Percentiles rank a stretch among this genome's conserved stretches.
Evolutionary conservation across 768 basidiomycete species (phyloP).

Genomic region (Boletus sp.): DNA sequence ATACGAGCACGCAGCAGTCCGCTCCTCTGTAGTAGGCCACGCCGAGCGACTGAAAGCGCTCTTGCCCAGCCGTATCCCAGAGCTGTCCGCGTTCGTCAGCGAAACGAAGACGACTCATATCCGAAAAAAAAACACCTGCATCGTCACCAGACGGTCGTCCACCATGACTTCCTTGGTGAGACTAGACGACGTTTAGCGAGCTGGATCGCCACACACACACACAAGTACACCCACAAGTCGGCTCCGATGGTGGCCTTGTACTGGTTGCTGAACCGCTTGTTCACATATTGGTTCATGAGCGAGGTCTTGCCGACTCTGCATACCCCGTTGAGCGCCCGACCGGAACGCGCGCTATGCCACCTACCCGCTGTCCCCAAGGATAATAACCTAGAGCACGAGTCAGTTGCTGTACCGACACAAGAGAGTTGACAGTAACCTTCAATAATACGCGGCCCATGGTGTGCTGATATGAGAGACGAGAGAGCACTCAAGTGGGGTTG

Average conservation of each 20-base stretch:
- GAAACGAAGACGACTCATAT: not conserved
- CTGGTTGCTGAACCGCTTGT: conserved; percentile 99
- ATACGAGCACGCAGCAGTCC: conserved; percentile 98
- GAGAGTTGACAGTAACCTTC: conserved; percentile 52
- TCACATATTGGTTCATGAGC: conserved; percentile 99
- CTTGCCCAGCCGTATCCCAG: conserved; percentile 99
- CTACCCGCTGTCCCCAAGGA: conserved; percentile 95
- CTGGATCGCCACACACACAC: conserved; percentile 5
- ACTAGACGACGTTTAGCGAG: conserved; percentile 39
- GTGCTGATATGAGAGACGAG: conserved; percentile 1
- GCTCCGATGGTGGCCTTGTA: conserved; percentile 99
- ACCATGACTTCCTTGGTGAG: conserved; percentile 99
- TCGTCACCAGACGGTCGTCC: conserved; percentile 95
- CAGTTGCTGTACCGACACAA: conserved; percentile 4
- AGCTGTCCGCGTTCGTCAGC: conserved; percentile 51
- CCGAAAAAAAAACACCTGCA: conserved; percentile 69
- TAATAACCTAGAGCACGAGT: conserved; percentile 74
- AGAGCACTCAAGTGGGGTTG: not conserved
- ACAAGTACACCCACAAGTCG: conserved; percentile 71
- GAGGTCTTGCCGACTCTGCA: conserved; percentile 96
- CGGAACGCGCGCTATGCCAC: conserved; percentile 25
- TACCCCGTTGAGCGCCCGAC: conserved; percentile 2
- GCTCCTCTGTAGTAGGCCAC: conserved; percentile 99
- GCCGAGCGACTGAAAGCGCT: conserved; percentile 98
- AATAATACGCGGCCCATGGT: conserved; percentile 83